Evolutionary conservation across 352 stramenopile genomes (phyloP).

Genomic region (Phytopythium helicoides): DNA sequence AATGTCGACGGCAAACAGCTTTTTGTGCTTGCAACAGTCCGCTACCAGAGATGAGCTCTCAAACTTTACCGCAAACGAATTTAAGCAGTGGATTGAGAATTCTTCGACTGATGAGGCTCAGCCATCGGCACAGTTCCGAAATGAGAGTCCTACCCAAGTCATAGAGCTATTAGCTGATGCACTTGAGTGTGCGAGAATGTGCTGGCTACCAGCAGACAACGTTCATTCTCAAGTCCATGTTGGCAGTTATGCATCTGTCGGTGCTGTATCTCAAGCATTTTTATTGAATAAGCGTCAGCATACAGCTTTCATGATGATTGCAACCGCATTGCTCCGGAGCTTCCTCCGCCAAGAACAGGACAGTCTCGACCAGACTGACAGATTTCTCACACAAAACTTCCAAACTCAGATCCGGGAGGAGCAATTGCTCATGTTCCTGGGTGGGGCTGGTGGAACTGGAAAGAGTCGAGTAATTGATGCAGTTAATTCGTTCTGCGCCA

Average conservation of each 20-base stretch:
- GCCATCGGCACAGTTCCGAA: background rate
- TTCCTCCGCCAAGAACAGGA: constrained; percentile 8
- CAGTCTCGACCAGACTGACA: background rate
- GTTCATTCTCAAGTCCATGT: too few relatives aligned
- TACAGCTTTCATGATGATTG: constrained; percentile 5
- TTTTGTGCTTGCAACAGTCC: too few relatives aligned
- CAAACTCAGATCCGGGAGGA: constrained; percentile 6
- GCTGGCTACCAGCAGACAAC: background rate
- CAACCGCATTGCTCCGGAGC: background rate
- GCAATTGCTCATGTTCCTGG: constrained; percentile 8
- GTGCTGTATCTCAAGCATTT: constrained; percentile 5
- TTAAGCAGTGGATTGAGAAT: too few relatives aligned
- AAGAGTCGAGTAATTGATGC: constrained; percentile 9
- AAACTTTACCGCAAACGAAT: too few relatives aligned
- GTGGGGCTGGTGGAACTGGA: constrained; percentile 2
- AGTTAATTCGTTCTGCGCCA: constrained; percentile 5
- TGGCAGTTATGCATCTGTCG: background rate
- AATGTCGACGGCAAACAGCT: too few relatives aligned
- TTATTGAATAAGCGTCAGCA: constrained; percentile 9
- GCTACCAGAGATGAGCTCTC: too few relatives aligned
- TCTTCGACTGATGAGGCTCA: too few relatives aligned
- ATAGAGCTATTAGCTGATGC: constrained; percentile 1
- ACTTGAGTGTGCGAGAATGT: constrained; percentile 2
- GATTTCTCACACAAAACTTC: constrained; percentile 7
- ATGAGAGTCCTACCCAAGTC: constrained; percentile 8